Evolutionary conservation across 164 flowering plant genomes (phyloP), one percentile per base, ranked within the genome.

Genomic region (Nymphaea thermarum): DNA sequence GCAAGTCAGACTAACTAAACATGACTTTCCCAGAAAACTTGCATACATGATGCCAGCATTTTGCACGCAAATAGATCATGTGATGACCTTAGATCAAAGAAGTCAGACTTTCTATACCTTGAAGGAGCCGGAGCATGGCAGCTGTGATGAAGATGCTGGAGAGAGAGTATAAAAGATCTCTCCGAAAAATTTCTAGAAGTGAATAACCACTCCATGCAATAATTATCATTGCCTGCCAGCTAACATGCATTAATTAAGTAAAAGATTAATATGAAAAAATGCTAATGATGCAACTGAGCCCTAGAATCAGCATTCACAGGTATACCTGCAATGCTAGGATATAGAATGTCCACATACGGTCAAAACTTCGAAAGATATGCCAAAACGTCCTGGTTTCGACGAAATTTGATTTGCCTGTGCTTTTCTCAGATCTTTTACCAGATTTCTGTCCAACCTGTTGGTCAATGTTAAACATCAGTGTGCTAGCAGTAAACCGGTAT

Each of bases 61-160:
- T 25, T 25, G 36, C 36, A 25, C 36, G 1, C 36, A 25, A 25
- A 25, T 25, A 25, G 36, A 25, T 25, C 36, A 25, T 25, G 36
- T 25, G 36, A 25, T 25, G 36, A 25, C 36, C 36, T 25, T 25
- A 25, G 36, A 25, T 25, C 36, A 25, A 25, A 25, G 36, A 25
- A 25, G 36, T 25, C 36, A 25, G 59, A 57, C 42, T 64, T 41
- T 62, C 6, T 86, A 64, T 89, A 92, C 98, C 81, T 71, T 95
- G 99, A n/a, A 90, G 78, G 45, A 88, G 70, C 44, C 96, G 91
- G 36, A 95, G 86, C 67, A 85, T 45, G 17, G 99, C 89, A 64
- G 99, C 97, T 61, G 99, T 94, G 67, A 94, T 90, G 77, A 94
- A 94, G 62, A 94, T 85, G 80, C 92, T 94, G 80, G 87, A 83